phyloP scores from a whole-genome alignment of 2,329 filamentous ascomycete genomes.

The Elsinoe ampelina region DNA sequence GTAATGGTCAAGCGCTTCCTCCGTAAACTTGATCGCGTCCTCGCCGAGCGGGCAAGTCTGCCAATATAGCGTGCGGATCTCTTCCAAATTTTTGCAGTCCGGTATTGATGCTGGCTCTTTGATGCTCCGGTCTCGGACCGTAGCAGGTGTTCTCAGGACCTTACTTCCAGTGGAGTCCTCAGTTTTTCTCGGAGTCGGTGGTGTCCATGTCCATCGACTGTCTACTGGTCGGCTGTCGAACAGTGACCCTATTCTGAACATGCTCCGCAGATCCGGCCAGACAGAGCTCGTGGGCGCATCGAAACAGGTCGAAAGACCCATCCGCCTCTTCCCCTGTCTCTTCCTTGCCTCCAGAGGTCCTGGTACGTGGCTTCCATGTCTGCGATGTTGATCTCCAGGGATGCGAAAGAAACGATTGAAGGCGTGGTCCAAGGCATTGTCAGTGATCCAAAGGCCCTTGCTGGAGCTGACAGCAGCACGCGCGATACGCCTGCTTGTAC shows the following conservation, averaged over 20 bases:
- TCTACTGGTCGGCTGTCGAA: conserved; percentile 8
- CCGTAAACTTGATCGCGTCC: background rate
- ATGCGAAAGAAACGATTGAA: background rate
- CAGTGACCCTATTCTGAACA: background rate
- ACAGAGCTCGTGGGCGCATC: background rate
- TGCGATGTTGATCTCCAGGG: background rate
- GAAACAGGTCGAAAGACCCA: background rate
- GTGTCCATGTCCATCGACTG: conserved; percentile 2
- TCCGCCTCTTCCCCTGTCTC: conserved; percentile 4
- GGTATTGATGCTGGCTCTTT: background rate
- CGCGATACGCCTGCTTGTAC: background rate
- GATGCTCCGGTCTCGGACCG: background rate
- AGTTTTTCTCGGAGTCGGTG: background rate
- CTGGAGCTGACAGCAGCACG: background rate
- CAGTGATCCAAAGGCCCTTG: conserved; percentile 5
- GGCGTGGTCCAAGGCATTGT: background rate
- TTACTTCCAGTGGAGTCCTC: background rate
- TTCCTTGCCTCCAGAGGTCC: conserved; percentile 10
- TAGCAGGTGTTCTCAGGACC: background rate
- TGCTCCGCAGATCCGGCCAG: background rate
- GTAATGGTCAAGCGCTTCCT: background rate
- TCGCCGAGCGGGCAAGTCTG: background rate
- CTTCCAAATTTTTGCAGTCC: background rate
- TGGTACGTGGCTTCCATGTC: conserved; percentile 5
- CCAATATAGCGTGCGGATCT: conserved; percentile 7